Evolutionary conservation across 73 alveolate genomes (phyloP).

Genomic region (Breviolum minutum): DNA sequence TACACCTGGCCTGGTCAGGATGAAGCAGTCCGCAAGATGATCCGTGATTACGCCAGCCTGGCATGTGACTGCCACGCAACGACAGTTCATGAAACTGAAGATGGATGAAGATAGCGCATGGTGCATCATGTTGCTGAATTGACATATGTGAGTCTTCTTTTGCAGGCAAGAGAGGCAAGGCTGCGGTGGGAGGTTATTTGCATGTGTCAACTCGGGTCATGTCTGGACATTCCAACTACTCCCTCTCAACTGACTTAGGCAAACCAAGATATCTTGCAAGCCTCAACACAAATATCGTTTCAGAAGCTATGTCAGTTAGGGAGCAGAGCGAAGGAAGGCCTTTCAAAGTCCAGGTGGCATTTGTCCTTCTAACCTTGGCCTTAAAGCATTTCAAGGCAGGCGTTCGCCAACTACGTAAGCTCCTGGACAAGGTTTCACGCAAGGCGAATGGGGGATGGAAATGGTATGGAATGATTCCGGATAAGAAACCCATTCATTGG

Average conservation of each 20-base stretch:
- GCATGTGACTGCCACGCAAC: not conserved
- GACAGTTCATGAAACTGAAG: not conserved
- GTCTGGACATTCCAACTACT: no score
- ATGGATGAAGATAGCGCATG: no score
- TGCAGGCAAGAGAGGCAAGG: constrained; percentile 35
- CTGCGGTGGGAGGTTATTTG: not conserved
- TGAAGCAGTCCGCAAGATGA: constrained; percentile 61
- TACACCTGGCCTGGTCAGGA: not conserved
- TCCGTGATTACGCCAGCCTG: constrained; percentile 3
- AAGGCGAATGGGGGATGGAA: constrained; percentile 14
- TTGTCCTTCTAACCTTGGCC: no score
- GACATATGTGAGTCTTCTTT: no score
- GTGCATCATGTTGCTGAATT: no score
- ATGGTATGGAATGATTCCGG: not conserved
- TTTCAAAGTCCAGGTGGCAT: no score
- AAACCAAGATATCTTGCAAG: no score
- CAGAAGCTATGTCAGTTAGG: no score
- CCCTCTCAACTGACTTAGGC: no score
- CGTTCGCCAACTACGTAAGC: constrained; percentile 78
- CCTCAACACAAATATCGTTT: no score
- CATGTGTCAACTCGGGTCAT: no score
- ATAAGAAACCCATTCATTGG: not conserved
- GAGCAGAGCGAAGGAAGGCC: no score
- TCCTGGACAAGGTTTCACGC: constrained; percentile 72
- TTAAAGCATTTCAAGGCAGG: constrained; percentile 31